These are phyloP conservation scores for Coprinellus aureogranulatus DNA, from an alignment of 768 basidiomycete species.

Conservation along the genomic window DNA sequence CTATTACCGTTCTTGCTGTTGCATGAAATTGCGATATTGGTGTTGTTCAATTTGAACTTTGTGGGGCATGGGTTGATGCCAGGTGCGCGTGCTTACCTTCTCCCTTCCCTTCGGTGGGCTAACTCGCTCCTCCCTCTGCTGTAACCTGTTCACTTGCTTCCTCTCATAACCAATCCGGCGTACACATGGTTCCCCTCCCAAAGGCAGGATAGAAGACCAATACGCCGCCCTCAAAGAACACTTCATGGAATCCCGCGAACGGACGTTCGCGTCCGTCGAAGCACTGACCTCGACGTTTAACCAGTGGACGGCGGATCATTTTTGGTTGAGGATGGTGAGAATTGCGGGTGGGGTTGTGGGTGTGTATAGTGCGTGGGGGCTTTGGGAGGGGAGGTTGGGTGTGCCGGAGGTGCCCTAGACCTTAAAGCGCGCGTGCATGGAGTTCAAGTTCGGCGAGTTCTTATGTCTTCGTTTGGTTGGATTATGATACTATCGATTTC, in stretches of 20 bases:
- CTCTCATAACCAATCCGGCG: no score
- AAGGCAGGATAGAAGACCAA: constrained; percentile 29
- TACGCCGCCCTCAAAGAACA: constrained; percentile 30
- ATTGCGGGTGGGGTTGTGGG: constrained; percentile 29
- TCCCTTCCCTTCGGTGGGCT: not conserved
- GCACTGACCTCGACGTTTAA: constrained; percentile 34
- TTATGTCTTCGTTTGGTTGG: no score
- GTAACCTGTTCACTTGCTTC: no score
- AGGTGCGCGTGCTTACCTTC: constrained; percentile 19
- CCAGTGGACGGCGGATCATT: constrained; percentile 35
- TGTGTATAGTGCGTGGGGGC: constrained; percentile 26
- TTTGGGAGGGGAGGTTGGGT: constrained; percentile 26
- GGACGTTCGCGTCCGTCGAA: constrained; percentile 37
- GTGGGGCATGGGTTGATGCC: constrained; percentile 34
- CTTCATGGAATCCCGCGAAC: constrained; percentile 35
- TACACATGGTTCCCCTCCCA: not conserved
- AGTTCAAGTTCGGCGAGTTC: no score
- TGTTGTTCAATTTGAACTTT: constrained; percentile 29
- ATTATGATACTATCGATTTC: no score
- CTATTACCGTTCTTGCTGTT: constrained; percentile 19
- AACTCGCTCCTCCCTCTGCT: not conserved
- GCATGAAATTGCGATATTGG: constrained; percentile 12
- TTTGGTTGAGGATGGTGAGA: constrained; percentile 31
- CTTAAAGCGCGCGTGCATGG: no score
- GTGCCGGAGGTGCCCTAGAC: no score